Base-by-base conservation (phyloP, 495 filamentous ascomycete genomes). In the Trichoderma asperelloides region DNA sequence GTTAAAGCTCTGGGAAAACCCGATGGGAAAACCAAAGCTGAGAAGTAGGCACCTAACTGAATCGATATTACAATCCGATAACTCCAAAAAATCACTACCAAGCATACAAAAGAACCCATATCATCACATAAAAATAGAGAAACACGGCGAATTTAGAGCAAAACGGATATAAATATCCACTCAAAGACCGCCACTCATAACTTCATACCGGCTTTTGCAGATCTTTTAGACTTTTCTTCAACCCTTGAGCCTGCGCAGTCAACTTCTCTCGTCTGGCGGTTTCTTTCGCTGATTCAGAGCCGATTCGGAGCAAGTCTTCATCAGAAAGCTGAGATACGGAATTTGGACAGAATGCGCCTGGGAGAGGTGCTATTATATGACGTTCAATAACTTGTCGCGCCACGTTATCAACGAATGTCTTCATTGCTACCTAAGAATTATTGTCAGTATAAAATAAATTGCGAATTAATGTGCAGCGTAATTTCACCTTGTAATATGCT, bases 321-420 rank as follows among this genome's bases (percentile, higher is more conserved):
- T 69, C 68, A 7, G 55, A 65, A 15, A 71, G 23, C 39, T 67
- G 37, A 3, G 67, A 30, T 7, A 69, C 55, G 41, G 28, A 49
- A 30, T 47, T 49, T 5, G 67, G 67, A 37, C 47, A 65, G 65
- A 71, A 69, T 1, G 68, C 64, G 0, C 18, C 18, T 33, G 67
- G 69, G 4, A 71, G 40, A 0, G 69, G 64, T 23, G 69, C 49
- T 15, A 70, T 40, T 47, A 74, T 28, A 51, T 78, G 70, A 49
- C 77, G 75, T 47, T 79, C 76, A 47, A 79, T 73, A 12, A 79
- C 78, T 68, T 78, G 77, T 0, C 75, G 72, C 39, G 69, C 74
- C 0, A 78, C 73, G 65, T 78, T 78, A 41, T 80, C 77, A 7
- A 80, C 74, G 47, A 79, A 80, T 15, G 72, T 77, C 49, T 78